Evolutionary conservation across 495 filamentous ascomycete species (phyloP).

Genomic region (Aeminium ludgeri): DNA sequence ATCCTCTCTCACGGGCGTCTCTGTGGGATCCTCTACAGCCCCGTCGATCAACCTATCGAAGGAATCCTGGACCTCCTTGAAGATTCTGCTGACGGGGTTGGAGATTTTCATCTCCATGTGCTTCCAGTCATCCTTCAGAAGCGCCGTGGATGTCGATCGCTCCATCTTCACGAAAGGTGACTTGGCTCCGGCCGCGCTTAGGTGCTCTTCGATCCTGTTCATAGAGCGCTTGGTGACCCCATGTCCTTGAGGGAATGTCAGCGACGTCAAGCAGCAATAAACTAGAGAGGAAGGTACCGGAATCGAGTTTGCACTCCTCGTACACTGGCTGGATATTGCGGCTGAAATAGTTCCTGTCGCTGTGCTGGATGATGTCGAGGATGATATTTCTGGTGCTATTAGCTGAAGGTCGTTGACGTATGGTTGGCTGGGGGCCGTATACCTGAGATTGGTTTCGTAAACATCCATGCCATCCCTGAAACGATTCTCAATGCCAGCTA

Average conservation of each 20-base stretch:
- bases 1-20: neutral
- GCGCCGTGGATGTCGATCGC: neutral
- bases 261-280: neutral
- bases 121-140: neutral
- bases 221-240: conserved; percentile 2
- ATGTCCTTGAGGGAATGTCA: neutral
- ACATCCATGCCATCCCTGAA: neutral
- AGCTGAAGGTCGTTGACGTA: neutral
- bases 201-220: neutral
- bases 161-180: conserved; percentile 1
- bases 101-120: neutral
- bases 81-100: neutral
- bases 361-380: neutral
- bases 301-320: neutral
- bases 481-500: neutral
- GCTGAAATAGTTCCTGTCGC: neutral
- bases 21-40: neutral
- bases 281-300: neutral
- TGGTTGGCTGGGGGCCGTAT: neutral
- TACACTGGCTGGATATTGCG: neutral
- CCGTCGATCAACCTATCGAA: neutral
- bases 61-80: neutral
- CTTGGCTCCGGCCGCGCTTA: neutral
- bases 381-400: neutral
- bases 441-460: neutral